These are phyloP conservation scores for Pythium insidiosum DNA, from an alignment of 352 stramenopile species.

Conservation along the genomic window DNA sequence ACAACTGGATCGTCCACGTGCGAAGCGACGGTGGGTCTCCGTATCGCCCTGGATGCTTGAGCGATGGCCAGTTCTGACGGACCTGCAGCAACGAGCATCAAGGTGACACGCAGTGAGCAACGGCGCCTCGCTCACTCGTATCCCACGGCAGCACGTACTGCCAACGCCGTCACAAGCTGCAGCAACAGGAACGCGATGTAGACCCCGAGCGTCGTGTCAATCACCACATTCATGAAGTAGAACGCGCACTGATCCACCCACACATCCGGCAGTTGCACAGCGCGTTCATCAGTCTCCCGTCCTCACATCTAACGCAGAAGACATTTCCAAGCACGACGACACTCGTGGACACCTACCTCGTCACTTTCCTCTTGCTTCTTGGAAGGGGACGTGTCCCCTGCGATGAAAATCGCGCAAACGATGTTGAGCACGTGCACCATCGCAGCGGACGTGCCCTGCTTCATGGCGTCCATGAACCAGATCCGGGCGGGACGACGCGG, in stretches of 20 bases:
- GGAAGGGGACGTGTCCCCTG: conserved; percentile 44
- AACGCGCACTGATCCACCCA: conserved; percentile 47
- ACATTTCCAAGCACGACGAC: no score
- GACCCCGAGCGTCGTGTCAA: conserved; percentile 75
- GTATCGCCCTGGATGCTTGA: conserved; percentile 60
- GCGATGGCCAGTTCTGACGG: conserved; percentile 43
- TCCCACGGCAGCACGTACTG: conserved; percentile 24
- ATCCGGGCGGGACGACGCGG: conserved; percentile 51
- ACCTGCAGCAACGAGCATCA: conserved; percentile 20
- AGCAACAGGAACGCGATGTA: conserved; percentile 78
- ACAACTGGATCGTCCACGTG: conserved; percentile 55
- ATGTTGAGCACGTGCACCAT: conserved; percentile 83
- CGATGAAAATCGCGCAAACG: conserved; percentile 63
- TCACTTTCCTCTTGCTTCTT: conserved; percentile 42
- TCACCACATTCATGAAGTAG: conserved; percentile 85
- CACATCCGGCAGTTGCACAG: no score
- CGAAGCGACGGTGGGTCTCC: conserved; percentile 52
- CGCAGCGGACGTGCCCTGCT: conserved; percentile 67
- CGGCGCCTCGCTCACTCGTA: no score
- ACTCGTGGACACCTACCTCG: conserved; percentile 35
- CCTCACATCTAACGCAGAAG: neutral
- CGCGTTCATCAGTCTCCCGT: neutral
- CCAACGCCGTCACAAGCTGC: conserved; percentile 42
- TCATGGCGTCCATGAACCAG: conserved; percentile 83
- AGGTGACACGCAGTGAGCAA: no score